A percentile compares a stretch with the other conserved stretches of the same genome.
phyloP scores from a whole-genome alignment of 208 protist species.

The Acanthamoeba lenticulata region DNA sequence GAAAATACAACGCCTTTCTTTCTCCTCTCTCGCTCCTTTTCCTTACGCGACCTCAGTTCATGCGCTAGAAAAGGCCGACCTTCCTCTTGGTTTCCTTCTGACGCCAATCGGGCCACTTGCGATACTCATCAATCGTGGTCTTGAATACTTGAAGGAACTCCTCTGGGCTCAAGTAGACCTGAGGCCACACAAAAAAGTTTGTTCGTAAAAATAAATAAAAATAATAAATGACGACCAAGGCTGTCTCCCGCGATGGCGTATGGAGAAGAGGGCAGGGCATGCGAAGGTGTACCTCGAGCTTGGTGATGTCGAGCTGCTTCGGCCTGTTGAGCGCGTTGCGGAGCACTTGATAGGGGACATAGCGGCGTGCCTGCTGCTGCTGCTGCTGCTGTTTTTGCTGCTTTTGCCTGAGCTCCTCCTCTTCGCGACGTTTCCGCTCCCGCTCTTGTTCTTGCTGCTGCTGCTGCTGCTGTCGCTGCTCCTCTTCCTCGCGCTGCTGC shows the following conservation, averaged over 20 bases:
- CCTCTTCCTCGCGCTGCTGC: neutral
- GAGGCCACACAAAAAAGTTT: neutral
- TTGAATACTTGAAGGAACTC: constrained; percentile 66
- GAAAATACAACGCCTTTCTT: no score
- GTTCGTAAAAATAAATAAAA: no score
- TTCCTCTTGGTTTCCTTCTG: constrained; percentile 41
- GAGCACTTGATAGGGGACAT: neutral
- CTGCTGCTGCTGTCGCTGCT: neutral
- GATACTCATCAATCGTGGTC: neutral
- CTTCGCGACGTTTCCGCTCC: neutral
- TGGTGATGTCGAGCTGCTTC: neutral
- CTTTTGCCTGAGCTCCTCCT: neutral
- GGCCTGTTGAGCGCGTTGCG: neutral
- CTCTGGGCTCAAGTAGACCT: constrained; percentile 15
- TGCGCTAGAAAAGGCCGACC: constrained; percentile 18
- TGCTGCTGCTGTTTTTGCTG: neutral
- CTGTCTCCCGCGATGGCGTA: no score
- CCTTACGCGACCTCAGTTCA: no score
- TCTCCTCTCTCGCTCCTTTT: no score
- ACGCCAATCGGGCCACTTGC: constrained; percentile 22
- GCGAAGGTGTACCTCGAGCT: neutral
- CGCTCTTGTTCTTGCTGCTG: neutral
- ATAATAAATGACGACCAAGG: no score
- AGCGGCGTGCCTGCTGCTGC: neutral
- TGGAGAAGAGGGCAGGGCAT: neutral